These are phyloP conservation scores for Ogataea trehalophila DNA, from an alignment of 805 yeast genomes.

Conservation along the genomic window DNA sequence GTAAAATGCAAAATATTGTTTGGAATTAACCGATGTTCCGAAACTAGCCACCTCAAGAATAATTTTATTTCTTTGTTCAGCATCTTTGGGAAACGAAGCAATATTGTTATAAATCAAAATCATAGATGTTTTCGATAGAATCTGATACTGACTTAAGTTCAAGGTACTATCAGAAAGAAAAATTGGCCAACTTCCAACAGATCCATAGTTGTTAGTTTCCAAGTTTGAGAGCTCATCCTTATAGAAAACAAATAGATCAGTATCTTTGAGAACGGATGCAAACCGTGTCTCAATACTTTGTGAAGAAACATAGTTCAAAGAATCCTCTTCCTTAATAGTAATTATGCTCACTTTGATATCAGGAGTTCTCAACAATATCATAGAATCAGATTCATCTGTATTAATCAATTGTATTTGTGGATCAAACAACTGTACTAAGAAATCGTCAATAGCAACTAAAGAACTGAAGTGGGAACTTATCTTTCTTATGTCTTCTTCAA, in stretches of 20 bases:
- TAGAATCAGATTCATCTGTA: constrained; percentile 46
- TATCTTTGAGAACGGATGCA: constrained; percentile 63
- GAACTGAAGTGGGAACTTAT: constrained; percentile 30
- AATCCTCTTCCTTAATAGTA: constrained; percentile 45
- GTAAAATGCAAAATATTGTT: constrained; percentile 65
- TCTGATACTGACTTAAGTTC: constrained; percentile 44
- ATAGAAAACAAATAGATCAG: constrained; percentile 66
- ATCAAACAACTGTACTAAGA: constrained; percentile 60
- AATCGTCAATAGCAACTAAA: constrained; percentile 45
- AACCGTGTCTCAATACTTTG: constrained; percentile 56
- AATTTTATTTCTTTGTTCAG: constrained; percentile 38
- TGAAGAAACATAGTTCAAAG: constrained; percentile 9
- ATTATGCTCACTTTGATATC: constrained; percentile 62
- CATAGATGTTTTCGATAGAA: constrained; percentile 61
- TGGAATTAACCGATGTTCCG: constrained; percentile 62
- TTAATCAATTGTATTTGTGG: constrained; percentile 78
- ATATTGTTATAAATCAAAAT: constrained; percentile 56
- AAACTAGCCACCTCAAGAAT: constrained; percentile 68
- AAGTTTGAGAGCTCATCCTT: constrained; percentile 37
- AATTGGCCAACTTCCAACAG: constrained; percentile 74
- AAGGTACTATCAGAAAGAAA: constrained; percentile 72
- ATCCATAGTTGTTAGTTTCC: constrained; percentile 59
- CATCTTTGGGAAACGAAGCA: constrained; percentile 33
- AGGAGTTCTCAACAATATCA: constrained; percentile 71
- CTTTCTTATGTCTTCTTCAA: constrained; percentile 48